A percentile compares a stretch with the other conserved stretches of the same genome.
phyloP scores from a whole-genome alignment of 345 rosid genomes.

The Moricandia moricandioides region DNA sequence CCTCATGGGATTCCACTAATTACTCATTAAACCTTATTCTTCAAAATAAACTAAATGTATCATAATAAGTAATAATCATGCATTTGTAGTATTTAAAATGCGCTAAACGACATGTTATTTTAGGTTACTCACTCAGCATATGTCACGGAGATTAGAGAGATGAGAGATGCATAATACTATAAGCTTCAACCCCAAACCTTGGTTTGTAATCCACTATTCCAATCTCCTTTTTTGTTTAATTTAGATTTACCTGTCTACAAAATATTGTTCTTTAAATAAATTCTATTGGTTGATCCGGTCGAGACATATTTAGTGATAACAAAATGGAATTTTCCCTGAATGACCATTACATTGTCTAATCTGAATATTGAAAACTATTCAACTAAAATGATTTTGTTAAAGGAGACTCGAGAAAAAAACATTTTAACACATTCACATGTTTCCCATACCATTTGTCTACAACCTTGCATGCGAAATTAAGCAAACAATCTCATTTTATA shows the following conservation, averaged over 20 bases:
- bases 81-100: neutral
- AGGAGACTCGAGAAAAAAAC: too few species aligned
- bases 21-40: neutral
- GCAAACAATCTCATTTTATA: too few species aligned
- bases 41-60: neutral
- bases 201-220: neutral
- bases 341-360: too few species aligned
- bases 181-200: constrained; percentile 2
- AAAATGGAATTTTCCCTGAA: too few species aligned
- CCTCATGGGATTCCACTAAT: constrained; percentile 27
- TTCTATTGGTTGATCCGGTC: too few species aligned
- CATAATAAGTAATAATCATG: neutral
- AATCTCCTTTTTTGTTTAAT: neutral
- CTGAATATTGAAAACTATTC: too few species aligned
- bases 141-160: neutral
- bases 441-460: too few species aligned
- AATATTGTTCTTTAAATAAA: neutral
- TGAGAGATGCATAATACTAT: neutral
- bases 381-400: too few species aligned
- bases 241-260: neutral
- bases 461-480: too few species aligned
- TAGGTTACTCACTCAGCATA: neutral
- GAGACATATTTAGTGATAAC: too few species aligned
- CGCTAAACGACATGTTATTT: neutral
- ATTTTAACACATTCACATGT: too few species aligned